Evolutionary conservation across 805 yeast species (phyloP).

Genomic region (Candida adriatica): DNA sequence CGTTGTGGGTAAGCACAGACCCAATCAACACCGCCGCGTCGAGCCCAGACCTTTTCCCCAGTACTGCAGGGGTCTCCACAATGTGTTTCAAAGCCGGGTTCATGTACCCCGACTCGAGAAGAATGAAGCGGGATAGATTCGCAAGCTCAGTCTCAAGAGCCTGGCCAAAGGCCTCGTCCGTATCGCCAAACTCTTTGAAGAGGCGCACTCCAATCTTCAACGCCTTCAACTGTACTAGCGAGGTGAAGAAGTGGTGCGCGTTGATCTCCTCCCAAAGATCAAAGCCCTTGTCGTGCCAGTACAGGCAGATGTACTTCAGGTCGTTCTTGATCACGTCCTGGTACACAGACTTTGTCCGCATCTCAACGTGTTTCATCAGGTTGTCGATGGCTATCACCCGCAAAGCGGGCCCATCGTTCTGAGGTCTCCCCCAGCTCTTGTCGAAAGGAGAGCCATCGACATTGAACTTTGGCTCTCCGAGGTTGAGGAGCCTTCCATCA

Average conservation of each 20-base stretch:
- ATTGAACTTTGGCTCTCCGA: slow-evolving; percentile 89
- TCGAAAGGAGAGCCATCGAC: slow-evolving; percentile 58
- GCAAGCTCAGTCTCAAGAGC: slow-evolving; percentile 18
- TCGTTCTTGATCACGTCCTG: slow-evolving; percentile 57
- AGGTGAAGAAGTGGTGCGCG: slow-evolving; percentile 73
- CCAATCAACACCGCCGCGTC: slow-evolving; percentile 66
- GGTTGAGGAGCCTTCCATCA: slow-evolving; percentile 38
- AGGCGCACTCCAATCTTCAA: slow-evolving; percentile 46
- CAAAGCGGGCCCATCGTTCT: slow-evolving; percentile 90
- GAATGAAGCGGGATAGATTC: slow-evolving; percentile 22
- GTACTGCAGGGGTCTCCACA: slow-evolving; percentile 57
- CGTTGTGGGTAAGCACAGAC: slow-evolving; percentile 34
- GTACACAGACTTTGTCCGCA: slow-evolving; percentile 29
- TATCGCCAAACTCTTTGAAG: slow-evolving; percentile 27
- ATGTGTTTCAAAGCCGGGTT: slow-evolving; percentile 42
- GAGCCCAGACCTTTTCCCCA: slow-evolving; percentile 55
- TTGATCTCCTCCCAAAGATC: slow-evolving; percentile 91
- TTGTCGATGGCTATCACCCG: slow-evolving; percentile 59
- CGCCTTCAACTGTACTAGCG: slow-evolving; percentile 67
- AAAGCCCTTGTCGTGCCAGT: slow-evolving; percentile 66
- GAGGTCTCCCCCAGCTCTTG: slow-evolving; percentile 89
- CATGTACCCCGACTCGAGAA: slow-evolving; percentile 30
- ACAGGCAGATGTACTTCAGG: slow-evolving; percentile 49
- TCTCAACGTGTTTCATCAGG: slow-evolving; percentile 37
- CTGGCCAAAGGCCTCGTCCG: slow-evolving; percentile 20